Evolutionary conservation across 805 yeast species (phyloP).

Genomic region (Lipomyces oligophaga): DNA sequence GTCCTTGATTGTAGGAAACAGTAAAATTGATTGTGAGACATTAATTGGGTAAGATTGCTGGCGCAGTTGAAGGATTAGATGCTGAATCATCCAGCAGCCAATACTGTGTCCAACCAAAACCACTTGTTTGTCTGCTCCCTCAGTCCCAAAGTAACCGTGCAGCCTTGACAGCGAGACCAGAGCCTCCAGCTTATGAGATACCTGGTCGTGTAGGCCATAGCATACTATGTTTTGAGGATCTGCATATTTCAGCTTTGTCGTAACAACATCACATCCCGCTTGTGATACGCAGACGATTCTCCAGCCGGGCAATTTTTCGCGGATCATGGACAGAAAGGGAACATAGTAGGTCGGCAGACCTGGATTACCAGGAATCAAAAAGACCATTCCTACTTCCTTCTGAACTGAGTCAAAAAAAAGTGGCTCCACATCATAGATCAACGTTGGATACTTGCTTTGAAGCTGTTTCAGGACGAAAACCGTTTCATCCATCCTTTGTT

Average conservation of each 20-base stretch:
- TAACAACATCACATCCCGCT: conserved; percentile 48
- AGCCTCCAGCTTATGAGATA: conserved; percentile 54
- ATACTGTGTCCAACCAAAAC: conserved; percentile 65
- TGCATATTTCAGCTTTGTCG: background rate
- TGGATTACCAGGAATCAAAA: conserved; percentile 74
- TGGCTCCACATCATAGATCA: conserved; percentile 20
- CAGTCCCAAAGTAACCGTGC: conserved; percentile 10
- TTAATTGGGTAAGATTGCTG: conserved; percentile 32
- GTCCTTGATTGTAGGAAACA: conserved; percentile 68
- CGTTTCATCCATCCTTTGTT: no score
- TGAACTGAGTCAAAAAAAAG: background rate
- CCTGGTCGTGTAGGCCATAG: conserved; percentile 50
- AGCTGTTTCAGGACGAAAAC: no score
- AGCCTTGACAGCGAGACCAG: conserved; percentile 38
- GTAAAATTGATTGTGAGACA: conserved; percentile 51
- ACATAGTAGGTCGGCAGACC: conserved; percentile 65
- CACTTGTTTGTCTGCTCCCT: conserved; percentile 37
- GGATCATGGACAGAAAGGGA: conserved; percentile 48
- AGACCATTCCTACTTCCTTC: conserved; percentile 39
- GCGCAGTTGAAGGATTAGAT: conserved; percentile 41
- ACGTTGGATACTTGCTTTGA: no score
- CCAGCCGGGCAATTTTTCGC: conserved; percentile 42
- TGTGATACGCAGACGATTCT: conserved; percentile 63
- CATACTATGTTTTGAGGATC: conserved; percentile 30
- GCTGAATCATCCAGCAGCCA: conserved; percentile 62